Conservation (phyloP, 2,329 filamentous ascomycete genomes). For the Cladosporium sp. region DNA sequence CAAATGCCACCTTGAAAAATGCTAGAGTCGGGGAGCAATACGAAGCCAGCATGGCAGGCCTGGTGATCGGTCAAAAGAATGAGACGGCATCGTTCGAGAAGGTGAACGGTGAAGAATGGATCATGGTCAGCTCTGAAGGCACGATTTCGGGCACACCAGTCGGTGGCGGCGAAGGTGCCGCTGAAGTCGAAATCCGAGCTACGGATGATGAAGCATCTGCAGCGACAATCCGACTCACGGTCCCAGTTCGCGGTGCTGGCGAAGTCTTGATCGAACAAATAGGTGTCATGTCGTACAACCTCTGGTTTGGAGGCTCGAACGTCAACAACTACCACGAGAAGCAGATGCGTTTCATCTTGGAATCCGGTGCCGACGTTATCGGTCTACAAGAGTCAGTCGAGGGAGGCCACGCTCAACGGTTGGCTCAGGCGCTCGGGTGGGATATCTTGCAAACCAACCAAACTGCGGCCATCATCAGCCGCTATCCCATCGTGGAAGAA, state of each 20-base stretch:
- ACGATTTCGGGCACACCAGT: neutral
- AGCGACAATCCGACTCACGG: neutral
- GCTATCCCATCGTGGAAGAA: neutral
- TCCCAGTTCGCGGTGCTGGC: neutral
- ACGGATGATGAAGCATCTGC: neutral
- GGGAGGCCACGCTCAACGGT: conserved; percentile 2
- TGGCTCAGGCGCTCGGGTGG: conserved; percentile 1
- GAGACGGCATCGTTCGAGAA: neutral
- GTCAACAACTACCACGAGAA: conserved; percentile 10
- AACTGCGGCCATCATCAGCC: conserved; percentile 4
- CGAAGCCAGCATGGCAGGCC: neutral
- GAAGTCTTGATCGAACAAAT: neutral
- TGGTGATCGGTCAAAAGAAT: neutral
- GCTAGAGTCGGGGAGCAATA: neutral
- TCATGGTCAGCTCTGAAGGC: neutral
- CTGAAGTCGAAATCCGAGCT: neutral
- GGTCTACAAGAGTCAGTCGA: conserved; percentile 7
- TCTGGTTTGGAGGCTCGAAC: conserved; percentile 7
- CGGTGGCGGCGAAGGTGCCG: neutral
- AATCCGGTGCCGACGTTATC: conserved; percentile 4
- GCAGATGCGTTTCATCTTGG: conserved; percentile 3
- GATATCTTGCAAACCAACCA: neutral
- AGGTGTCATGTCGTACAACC: conserved; percentile 7
- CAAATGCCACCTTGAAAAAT: neutral
- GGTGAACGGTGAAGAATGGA: neutral